Conservation (phyloP, 1,284 basidiomycete species). For the Ustilago trichophora region DNA sequence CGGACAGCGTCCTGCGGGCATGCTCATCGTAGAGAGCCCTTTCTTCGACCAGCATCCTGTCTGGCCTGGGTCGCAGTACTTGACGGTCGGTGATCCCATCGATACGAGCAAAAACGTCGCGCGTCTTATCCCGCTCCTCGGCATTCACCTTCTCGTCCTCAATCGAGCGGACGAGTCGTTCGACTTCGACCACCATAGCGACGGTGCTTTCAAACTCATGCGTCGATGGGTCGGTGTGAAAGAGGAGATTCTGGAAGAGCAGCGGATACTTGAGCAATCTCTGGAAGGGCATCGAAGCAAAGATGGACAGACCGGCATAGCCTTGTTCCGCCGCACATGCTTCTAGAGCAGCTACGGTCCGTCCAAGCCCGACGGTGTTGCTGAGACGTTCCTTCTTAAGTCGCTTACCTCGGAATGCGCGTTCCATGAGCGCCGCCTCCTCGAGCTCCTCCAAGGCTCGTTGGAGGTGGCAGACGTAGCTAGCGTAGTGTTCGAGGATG, state of each 20-base stretch:
- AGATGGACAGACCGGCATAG: constrained; percentile 91
- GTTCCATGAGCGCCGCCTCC: constrained; percentile 59
- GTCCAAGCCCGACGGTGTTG: constrained; percentile 54
- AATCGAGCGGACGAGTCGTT: constrained; percentile 91
- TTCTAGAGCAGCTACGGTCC: constrained; percentile 72
- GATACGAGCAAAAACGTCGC: constrained; percentile 93
- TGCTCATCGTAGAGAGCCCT: constrained; percentile 70
- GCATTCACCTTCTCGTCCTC: constrained; percentile 97
- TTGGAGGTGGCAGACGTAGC: constrained; percentile 57
- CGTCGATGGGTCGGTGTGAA: constrained; percentile 89
- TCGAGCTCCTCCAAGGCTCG: constrained; percentile 56
- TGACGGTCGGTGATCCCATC: constrained; percentile 75
- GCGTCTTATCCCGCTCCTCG: constrained; percentile 91
- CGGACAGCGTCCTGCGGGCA: constrained; percentile 59
- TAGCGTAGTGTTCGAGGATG: constrained; percentile 53
- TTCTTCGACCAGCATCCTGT: constrained; percentile 86
- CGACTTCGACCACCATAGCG: constrained; percentile 95
- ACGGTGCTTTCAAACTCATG: constrained; percentile 96
- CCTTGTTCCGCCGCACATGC: constrained; percentile 81
- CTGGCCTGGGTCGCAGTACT: constrained; percentile 86
- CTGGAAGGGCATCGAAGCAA: constrained; percentile 95
- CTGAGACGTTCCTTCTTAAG: constrained; percentile 55
- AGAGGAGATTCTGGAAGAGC: constrained; percentile 86
- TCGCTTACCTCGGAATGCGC: constrained; percentile 57
- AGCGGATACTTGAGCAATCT: constrained; percentile 95